phyloP scores from a whole-genome alignment of 2,329 filamentous ascomycete species.

The Trichoderma endophyticum region DNA sequence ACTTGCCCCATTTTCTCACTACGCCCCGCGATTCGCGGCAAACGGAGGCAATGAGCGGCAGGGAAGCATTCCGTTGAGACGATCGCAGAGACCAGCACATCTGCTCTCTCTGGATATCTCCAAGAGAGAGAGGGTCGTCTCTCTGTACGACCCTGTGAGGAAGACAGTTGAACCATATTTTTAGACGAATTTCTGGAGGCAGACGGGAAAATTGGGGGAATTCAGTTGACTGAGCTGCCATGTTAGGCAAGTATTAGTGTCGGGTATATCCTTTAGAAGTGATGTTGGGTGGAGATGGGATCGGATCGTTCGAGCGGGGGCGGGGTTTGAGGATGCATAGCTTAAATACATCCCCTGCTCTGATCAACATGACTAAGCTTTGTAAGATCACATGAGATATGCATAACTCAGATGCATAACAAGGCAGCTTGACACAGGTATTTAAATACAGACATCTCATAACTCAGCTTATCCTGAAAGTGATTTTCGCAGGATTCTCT shows the following conservation, averaged over 20 bases:
- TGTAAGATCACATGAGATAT: not conserved
- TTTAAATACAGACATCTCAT: not conserved
- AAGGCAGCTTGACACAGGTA: not conserved
- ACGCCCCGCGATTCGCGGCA: not conserved
- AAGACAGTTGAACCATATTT: not conserved
- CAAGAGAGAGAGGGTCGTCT: not conserved
- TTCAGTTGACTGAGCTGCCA: not conserved
- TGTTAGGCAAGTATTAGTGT: not conserved
- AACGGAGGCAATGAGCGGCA: not conserved
- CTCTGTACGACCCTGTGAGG: not conserved
- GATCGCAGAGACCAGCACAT: not conserved
- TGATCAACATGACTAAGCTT: not conserved
- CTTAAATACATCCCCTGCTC: not conserved
- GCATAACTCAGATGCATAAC: not conserved
- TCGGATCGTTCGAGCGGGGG: not conserved
- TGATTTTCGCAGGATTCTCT: not conserved
- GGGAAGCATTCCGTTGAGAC: not conserved
- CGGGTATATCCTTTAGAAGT: not conserved
- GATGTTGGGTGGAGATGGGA: not conserved
- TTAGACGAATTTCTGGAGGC: not conserved
- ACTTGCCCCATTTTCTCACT: not conserved
- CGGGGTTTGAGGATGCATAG: not conserved
- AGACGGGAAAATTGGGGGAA: not conserved
- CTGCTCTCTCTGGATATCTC: not conserved
- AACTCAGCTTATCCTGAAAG: not conserved